A percentile compares a stretch with the other conserved stretches of the same genome.
phyloP scores from a whole-genome alignment of 768 basidiomycete genomes.

The Pleurotus pulmonarius region DNA sequence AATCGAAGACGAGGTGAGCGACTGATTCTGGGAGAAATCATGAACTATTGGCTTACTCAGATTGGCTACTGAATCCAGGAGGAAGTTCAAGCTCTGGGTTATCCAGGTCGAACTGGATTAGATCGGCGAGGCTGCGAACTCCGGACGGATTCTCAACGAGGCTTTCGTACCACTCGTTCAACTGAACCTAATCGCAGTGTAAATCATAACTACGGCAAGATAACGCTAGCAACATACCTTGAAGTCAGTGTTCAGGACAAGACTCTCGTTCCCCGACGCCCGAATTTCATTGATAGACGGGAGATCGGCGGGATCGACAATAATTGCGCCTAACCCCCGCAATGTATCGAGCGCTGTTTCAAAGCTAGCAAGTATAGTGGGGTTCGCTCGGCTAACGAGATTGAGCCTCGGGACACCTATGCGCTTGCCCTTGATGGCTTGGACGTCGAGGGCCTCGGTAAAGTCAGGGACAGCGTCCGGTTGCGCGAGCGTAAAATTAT shows the following conservation, averaged over 20 bases:
- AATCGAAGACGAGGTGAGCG: conserved; percentile 31
- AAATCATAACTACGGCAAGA: neutral
- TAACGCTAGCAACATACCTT: conserved; percentile 35
- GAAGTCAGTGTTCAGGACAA: conserved; percentile 55
- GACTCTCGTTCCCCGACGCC: conserved; percentile 46
- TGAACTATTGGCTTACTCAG: conserved; percentile 34
- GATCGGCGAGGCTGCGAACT: conserved; percentile 49
- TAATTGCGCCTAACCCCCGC: conserved; percentile 38
- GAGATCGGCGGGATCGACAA: conserved; percentile 63
- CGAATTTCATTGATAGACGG: conserved; percentile 49
- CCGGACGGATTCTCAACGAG: conserved; percentile 53
- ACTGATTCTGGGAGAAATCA: conserved; percentile 34
- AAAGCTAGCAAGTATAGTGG: conserved; percentile 33
- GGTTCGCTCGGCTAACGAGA: conserved; percentile 23
- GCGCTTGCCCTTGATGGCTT: conserved; percentile 46
- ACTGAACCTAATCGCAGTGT: conserved; percentile 37
- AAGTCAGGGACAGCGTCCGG: conserved; percentile 53
- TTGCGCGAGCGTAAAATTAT: conserved; percentile 51
- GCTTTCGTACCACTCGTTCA: conserved; percentile 43
- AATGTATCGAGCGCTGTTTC: conserved; percentile 35
- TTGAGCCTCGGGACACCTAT: conserved; percentile 51
- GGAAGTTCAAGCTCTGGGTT: conserved; percentile 49
- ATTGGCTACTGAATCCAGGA: conserved; percentile 32
- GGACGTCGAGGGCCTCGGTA: conserved; percentile 43
- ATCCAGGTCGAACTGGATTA: conserved; percentile 54